Evolutionary conservation across 768 basidiomycete genomes (phyloP).

Genomic region (Termitomyces sp.): DNA sequence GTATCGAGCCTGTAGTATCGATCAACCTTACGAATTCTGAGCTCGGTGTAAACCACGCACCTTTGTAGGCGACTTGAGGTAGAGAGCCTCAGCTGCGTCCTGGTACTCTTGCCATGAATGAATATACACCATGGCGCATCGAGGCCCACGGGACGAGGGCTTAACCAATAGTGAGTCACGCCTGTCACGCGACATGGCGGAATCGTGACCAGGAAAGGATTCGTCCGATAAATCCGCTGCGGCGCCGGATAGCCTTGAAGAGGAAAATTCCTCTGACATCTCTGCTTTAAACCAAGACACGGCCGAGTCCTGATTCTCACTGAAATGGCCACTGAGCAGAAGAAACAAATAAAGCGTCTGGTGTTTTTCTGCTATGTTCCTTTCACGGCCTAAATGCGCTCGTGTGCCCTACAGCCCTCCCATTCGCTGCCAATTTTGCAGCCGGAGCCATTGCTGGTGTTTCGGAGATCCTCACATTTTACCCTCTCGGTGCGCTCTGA

Average conservation of each 20-base stretch:
- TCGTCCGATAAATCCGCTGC: slow-evolving; percentile 21
- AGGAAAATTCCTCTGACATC: slow-evolving; percentile 6
- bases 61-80: slow-evolving; percentile 71
- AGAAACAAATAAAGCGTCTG: slow-evolving; percentile 25
- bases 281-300: slow-evolving; percentile 1
- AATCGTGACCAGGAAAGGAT: slow-evolving; percentile 9
- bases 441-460: slow-evolving; percentile 97
- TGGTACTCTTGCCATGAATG: slow-evolving; percentile 87
- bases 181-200: slow-evolving; percentile 13
- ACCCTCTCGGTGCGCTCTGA: slow-evolving; percentile 71
- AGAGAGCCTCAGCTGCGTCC: slow-evolving; percentile 85
- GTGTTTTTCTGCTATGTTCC: not conserved
- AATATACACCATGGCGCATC: slow-evolving; percentile 83
- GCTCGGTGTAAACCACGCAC: slow-evolving; percentile 40
- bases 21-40: not conserved
- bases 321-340: slow-evolving; percentile 24
- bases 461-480: slow-evolving; percentile 80
- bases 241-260: not conserved
- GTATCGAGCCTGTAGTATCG: slow-evolving; percentile 67
- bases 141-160: slow-evolving; percentile 22
- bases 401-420: slow-evolving; percentile 52
- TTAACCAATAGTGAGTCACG: slow-evolving; percentile 17
- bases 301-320: not conserved
- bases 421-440: slow-evolving; percentile 85
- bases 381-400: not conserved